Evolutionary conservation across 768 basidiomycete genomes (phyloP).

Genomic region (Tulasnella sp.): DNA sequence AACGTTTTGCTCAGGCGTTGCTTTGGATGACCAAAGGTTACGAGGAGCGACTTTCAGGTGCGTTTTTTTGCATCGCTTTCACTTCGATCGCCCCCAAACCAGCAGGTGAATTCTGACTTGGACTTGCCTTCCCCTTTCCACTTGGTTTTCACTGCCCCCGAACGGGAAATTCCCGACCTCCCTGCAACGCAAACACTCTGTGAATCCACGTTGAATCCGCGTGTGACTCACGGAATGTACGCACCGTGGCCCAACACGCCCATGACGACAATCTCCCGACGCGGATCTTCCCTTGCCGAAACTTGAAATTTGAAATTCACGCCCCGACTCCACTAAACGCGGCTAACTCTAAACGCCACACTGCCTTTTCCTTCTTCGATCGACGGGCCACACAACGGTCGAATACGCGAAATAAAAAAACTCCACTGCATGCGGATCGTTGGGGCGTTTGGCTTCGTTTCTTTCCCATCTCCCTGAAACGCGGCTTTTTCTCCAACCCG

Average conservation of each 20-base stretch:
- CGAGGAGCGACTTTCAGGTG: slow-evolving; percentile 88
- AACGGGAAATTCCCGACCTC: neutral
- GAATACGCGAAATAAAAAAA: neutral
- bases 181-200: too few species aligned
- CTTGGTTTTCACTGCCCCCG: neutral
- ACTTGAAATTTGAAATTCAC: neutral
- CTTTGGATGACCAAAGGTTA: slow-evolving; percentile 99
- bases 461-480: neutral
- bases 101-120: neutral
- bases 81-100: neutral
- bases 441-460: too few species aligned
- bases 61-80: slow-evolving; percentile 23
- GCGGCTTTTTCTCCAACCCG: neutral
- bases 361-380: neutral
- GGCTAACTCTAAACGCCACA: slow-evolving; percentile 15
- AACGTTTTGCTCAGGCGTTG: slow-evolving; percentile 91
- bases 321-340: neutral
- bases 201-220: neutral
- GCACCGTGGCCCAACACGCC: neutral
- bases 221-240: neutral
- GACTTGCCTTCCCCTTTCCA: neutral
- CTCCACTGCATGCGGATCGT: neutral
- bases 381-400: neutral
- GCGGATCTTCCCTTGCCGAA: neutral
- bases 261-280: neutral